Conservation (phyloP, 371 early-diverging fungal genomes). For the Mucor piriformis region DNA sequence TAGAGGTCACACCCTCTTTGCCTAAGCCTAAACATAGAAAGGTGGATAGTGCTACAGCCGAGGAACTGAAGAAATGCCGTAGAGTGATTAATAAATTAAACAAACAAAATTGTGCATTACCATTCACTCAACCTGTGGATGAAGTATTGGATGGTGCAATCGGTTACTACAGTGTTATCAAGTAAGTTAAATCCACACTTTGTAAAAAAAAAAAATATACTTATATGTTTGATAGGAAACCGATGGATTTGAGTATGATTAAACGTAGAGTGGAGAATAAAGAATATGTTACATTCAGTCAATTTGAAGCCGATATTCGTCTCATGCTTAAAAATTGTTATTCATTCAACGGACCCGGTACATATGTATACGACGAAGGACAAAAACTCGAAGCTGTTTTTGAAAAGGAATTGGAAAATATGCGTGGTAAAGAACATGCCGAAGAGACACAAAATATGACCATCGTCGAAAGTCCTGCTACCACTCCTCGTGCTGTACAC, state of each 20-base stretch:
- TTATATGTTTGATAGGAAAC: constrained; percentile 64
- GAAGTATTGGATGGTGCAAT: constrained; percentile 57
- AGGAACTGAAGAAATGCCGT: constrained; percentile 45
- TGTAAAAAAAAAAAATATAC: neutral
- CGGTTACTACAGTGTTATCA: constrained; percentile 41
- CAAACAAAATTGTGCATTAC: constrained; percentile 58
- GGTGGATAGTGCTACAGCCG: constrained; percentile 15
- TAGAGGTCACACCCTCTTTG: neutral
- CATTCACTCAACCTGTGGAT: constrained; percentile 74
- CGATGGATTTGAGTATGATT: constrained; percentile 95
- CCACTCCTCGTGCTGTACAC: constrained; percentile 2
- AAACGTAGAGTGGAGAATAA: constrained; percentile 72
- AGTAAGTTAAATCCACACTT: constrained; percentile 34
- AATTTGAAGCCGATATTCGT: constrained; percentile 72
- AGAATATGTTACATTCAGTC: constrained; percentile 48
- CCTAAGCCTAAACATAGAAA: constrained; percentile 20
- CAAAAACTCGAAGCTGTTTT: constrained; percentile 48
- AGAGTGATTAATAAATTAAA: constrained; percentile 59
- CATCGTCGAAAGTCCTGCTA: constrained; percentile 50
- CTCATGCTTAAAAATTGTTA: constrained; percentile 62
- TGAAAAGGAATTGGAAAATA: constrained; percentile 41
- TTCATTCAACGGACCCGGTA: constrained; percentile 54
- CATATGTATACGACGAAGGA: constrained; percentile 53
- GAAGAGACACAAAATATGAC: constrained; percentile 47
- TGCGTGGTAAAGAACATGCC: constrained; percentile 34